Base-by-base conservation (phyloP, 176 grass and related monocot genomes). In the Zoysia pacifica region DNA sequence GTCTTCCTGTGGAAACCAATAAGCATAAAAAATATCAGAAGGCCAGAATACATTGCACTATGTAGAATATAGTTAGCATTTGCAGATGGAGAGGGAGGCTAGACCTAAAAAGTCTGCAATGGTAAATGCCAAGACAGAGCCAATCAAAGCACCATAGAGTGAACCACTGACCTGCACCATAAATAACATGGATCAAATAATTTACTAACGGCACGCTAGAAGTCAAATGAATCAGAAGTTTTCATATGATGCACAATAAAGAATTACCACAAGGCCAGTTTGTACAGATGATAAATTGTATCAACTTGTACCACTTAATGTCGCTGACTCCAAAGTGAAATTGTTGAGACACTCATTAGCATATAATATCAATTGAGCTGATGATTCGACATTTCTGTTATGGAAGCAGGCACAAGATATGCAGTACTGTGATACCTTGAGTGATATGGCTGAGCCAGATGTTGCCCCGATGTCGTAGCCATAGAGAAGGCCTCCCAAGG, bases 381-480 rank as follows among this genome's bases (percentile, higher is more conserved):
- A 11, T 36, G 9, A 47, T 16, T 53, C 0, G 4, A 5, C 44
- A 78, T 8, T 71, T 77, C 4, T 79, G 4, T 43, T 20, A 60
- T n/a, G 4, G 4, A 60, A 48, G 41, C 8, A 47, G 20, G 42
- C 53, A 61, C 20, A 61, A 58, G 18, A 28, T 44, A 19, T 70
- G 39, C 20, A 20, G 55, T 48, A 6, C 5, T 63, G 55, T 2
- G 10, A 38, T 85, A 97, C 95, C 87, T 90, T 76, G 48, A 97
- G 77, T 10, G 91, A 94, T 78, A 98, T 94, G 61, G 92, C 89
- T 56, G 95, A 92, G 48, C 95, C 90, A 11, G 95, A 98, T 48
- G 95, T 98, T 35, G 92, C 95, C 13, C 92, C 95, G 48, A 98
- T 94, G 78, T 98, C 95, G 65, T 98, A 98, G 51, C 95, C 95